These are phyloP conservation scores for Saxispiralis lemnorum DNA, from an alignment of 495 filamentous ascomycete species.

Conservation along the genomic window DNA sequence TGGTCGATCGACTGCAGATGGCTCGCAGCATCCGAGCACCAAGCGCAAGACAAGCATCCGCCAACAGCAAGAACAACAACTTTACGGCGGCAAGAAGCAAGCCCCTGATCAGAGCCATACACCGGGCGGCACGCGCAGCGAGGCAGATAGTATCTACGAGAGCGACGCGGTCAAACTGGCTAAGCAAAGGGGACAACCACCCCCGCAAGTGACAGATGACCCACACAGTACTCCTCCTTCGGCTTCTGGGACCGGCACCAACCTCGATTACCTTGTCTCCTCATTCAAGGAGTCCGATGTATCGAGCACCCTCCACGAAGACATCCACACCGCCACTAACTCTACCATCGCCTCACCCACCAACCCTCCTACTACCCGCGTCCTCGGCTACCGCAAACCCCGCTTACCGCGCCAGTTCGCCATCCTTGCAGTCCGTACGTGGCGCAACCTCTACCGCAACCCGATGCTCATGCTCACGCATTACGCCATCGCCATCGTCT, in stretches of 20 bases:
- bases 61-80: slow-evolving; percentile 68
- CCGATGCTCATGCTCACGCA: slow-evolving; percentile 98
- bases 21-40: slow-evolving; percentile 40
- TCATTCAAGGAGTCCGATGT: slow-evolving; percentile 66
- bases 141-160: slow-evolving; percentile 38
- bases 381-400: slow-evolving; percentile 69
- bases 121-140: slow-evolving; percentile 19
- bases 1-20: slow-evolving; percentile 35
- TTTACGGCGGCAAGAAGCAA: slow-evolving; percentile 64
- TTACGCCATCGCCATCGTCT: slow-evolving; percentile 92
- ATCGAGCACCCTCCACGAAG: slow-evolving; percentile 56
- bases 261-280: slow-evolving; percentile 64
- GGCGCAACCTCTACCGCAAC: slow-evolving; percentile 95
- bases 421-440: slow-evolving; percentile 79
- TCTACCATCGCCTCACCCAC: slow-evolving; percentile 30
- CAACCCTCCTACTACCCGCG: slow-evolving; percentile 24
- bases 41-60: slow-evolving; percentile 60
- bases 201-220: slow-evolving; percentile 48
- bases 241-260: slow-evolving; percentile 44
- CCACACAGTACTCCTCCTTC: slow-evolving; percentile 62
- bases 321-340: slow-evolving; percentile 51
- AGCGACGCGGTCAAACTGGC: slow-evolving; percentile 45
- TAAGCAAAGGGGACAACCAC: slow-evolving; percentile 41
- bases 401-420: slow-evolving; percentile 64
- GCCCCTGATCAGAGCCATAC: slow-evolving; percentile 20